These are phyloP conservation scores for Abrus precatorius DNA, from an alignment of 306 rosid genomes.

Conservation along the genomic window DNA sequence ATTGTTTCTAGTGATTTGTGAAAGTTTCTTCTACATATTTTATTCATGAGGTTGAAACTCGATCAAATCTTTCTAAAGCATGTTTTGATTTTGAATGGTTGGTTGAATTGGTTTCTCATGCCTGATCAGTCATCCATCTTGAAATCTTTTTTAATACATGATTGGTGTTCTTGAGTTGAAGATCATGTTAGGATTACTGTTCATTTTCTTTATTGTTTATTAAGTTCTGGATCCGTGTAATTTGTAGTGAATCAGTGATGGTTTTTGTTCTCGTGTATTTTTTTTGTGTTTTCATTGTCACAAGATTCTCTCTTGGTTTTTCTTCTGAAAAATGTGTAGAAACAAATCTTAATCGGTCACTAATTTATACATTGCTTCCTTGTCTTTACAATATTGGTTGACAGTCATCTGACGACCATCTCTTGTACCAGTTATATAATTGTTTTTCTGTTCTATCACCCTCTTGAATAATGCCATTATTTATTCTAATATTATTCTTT, in stretches of 20 bases:
- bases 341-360: not conserved
- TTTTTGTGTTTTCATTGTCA: not conserved
- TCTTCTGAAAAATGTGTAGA: not conserved
- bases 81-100: constrained; percentile 1
- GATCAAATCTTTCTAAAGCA: not conserved
- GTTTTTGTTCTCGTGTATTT: not conserved
- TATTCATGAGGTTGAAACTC: not conserved
- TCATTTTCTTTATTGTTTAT: not conserved
- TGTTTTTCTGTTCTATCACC: constrained; percentile 6
- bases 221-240: not conserved
- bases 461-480: not conserved
- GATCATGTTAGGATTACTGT: not conserved
- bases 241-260: not conserved
- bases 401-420: not conserved
- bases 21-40: not conserved
- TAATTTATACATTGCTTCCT: not conserved
- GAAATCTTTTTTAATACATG: not conserved
- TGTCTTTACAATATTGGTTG: not conserved
- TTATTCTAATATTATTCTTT: constrained; percentile 1
- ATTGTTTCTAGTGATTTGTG: not conserved
- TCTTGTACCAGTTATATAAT: not conserved
- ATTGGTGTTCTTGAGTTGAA: not conserved
- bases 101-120: not conserved
- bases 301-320: not conserved
- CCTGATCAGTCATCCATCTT: not conserved